phyloP scores from a whole-genome alignment of 2,329 filamentous ascomycete genomes.

The Dactylellina cionopaga region DNA sequence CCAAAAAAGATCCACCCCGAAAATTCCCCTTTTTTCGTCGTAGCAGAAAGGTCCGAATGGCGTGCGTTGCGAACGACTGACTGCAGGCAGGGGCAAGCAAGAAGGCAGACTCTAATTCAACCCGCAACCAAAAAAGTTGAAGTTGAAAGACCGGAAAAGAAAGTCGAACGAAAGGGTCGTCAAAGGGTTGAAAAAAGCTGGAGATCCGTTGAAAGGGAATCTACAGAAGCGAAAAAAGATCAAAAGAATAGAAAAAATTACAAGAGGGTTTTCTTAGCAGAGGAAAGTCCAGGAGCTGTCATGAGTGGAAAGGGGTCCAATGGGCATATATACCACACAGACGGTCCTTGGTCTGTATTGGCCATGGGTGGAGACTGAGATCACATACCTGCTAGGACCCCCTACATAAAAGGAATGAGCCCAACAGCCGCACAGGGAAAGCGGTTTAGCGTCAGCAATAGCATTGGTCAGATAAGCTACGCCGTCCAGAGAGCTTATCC shows the following conservation, averaged over 20 bases:
- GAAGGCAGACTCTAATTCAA: conserved; percentile 15
- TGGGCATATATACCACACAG: conserved; percentile 45
- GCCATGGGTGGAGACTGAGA: conserved; percentile 36
- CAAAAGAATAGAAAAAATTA: too few species aligned
- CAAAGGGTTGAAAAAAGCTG: conserved; percentile 41
- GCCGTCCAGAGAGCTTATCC: conserved; percentile 52
- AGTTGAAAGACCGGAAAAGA: conserved; percentile 54
- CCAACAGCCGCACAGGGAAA: conserved; percentile 51
- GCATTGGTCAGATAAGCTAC: conserved; percentile 52
- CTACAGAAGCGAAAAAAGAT: conserved; percentile 53
- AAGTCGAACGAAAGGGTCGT: conserved; percentile 56
- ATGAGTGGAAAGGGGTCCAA: conserved; percentile 54
- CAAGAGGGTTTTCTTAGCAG: conserved; percentile 51
- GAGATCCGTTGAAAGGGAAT: conserved; percentile 42
- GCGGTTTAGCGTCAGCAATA: conserved; percentile 41
- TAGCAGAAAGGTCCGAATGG: conserved; percentile 32
- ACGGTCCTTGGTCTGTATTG: neutral
- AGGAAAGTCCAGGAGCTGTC: conserved; percentile 54
- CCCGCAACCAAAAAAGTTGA: neutral
- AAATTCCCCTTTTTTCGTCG: conserved; percentile 50
- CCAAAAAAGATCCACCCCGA: conserved; percentile 50
- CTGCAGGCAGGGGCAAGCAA: conserved; percentile 26
- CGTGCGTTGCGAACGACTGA: conserved; percentile 45
- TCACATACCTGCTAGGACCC: conserved; percentile 31
- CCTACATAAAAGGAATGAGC: conserved; percentile 52